These are phyloP conservation scores for Amanita inopinata DNA, from an alignment of 768 basidiomycete species.

Conservation along the genomic window DNA sequence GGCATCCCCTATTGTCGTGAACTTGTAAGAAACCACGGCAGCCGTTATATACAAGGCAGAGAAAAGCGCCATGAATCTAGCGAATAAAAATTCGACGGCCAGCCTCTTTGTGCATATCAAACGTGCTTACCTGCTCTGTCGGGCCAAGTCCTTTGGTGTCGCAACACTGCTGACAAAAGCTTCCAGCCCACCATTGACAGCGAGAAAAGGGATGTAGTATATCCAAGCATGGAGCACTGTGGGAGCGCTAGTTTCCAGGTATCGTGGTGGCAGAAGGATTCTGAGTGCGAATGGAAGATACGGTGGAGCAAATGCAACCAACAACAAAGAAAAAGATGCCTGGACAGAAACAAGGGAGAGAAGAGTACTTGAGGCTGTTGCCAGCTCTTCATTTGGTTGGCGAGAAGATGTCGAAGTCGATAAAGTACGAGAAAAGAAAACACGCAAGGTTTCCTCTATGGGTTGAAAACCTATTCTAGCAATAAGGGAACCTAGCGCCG, in stretches of 20 bases:
- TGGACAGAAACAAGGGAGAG: conserved; percentile 58
- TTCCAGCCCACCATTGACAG: conserved; percentile 85
- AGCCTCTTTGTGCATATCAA: background rate
- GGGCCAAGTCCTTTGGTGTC: conserved; percentile 49
- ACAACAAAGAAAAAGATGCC: conserved; percentile 52
- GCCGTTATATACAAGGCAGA: conserved; percentile 57
- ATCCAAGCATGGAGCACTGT: conserved; percentile 70
- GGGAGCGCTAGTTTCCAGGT: conserved; percentile 72
- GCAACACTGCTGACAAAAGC: conserved; percentile 84
- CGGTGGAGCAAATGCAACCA: conserved; percentile 65
- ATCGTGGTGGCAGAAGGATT: conserved; percentile 61
- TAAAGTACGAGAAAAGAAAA: conserved; percentile 75
- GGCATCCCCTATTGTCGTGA: conserved; percentile 44
- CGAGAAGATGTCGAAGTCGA: conserved; percentile 12
- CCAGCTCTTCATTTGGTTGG: conserved; percentile 15
- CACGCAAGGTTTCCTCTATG: conserved; percentile 83
- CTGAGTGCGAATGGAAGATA: conserved; percentile 64
- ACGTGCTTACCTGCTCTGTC: conserved; percentile 49
- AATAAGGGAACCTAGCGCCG: conserved; percentile 67
- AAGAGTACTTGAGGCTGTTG: conserved; percentile 42
- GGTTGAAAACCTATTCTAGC: conserved; percentile 94
- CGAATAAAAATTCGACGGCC: conserved; percentile 5
- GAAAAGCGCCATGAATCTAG: conserved; percentile 71
- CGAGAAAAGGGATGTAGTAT: conserved; percentile 83
- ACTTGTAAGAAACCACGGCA: conserved; percentile 35